Evolutionary conservation across 768 basidiomycete species (phyloP), one percentile per base, ranked within the genome.

Genomic region (Mycena venus): DNA sequence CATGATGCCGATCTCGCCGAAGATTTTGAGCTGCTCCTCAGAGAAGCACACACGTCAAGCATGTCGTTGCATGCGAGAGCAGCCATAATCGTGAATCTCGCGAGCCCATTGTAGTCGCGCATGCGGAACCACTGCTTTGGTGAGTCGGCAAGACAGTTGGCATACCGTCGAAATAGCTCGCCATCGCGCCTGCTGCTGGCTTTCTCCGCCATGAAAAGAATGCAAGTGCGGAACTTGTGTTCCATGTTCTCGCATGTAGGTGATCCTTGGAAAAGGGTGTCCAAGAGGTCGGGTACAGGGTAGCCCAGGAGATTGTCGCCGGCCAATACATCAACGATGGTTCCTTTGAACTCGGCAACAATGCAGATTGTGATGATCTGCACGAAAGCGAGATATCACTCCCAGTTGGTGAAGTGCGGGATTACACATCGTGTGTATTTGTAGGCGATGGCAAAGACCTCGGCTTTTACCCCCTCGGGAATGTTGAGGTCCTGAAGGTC

Each of bases 11-110:
- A 63, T 47, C n/a, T 63, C 62, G 29, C 19, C 6, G 62, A 63
- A 9, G 8, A 63, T 19, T 2, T 29, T 27, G 44, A 63, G n/a
- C 19, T 63, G 60, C 27, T 62, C 60, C n/a, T 62, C 60, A 21
- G 60, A 42, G 60, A 62, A 42, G 8, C 23, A 25, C 23, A 25
- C 40, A 63, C 62, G 27, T 31, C 40, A n/a, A 19, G 14, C 27
- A n/a, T 15, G 42, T 63, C 62, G 34, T 63, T 63, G 44, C 62
- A 63, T 2, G 62, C 62, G 4, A 63, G 62, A 15, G 62, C 62
- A 10, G 59, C 59, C n/a, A 14, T 14, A 14, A 60, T 60, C 36
- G 59, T 60, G 12, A 60, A 38, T 9, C 59, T 21, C 38, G 59
- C 34, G 36, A 38, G 25, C 11, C 7, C 21, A 19, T 60, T 36